Base-by-base conservation (phyloP, 352 stramenopile genomes). In the Phytophthora nicotianae region DNA sequence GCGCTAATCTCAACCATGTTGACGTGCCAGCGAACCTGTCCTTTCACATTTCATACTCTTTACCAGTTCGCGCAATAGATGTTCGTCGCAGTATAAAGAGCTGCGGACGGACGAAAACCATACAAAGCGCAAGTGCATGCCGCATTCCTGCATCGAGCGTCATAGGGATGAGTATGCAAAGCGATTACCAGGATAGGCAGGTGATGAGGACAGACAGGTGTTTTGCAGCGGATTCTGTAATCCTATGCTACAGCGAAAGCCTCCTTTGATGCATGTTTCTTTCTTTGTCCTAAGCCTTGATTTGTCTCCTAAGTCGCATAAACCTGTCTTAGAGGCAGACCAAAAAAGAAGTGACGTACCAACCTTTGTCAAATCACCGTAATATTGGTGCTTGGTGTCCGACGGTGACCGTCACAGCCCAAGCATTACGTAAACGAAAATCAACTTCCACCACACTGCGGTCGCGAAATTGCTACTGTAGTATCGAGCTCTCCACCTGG, bases 401-500 rank as follows among this genome's bases (percentile, higher is more conserved):
- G 24, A 3, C 24, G 7, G 24, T 29, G 24, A 7, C 24, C 3
- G 24, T 29, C 4, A 3, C 24, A 29, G 52, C 26, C 20, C 2
- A 20, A 9, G 35, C 46, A 70, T 74, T 53, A 70, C 66, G 66
- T 68, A 74, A 74, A 68, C 66, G 21, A 11, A 70, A 74, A 74
- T 60, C 65, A 74, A 26, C 23, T 43, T 5, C 5, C 5, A 26
- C 24, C 45, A 52, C 57, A 37, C 45, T 40, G 58, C 32, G 16
- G 19, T 14, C 29, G 2, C 27, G 17, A 24, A 6, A 26, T 51
- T n/a, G 5, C n/a, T n/a, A n/a, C n/a, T n/a, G n/a, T n/a, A n/a
- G n/a, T n/a, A n/a, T n/a, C n/a, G n/a, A n/a, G 6, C 17, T 4
- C 20, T 42, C 29, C 17, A 53, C 17, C 47, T 21, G 4, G 32